A percentile compares a stretch with the other conserved stretches of the same genome.
These are phyloP conservation scores for Phytophthora multivora DNA, from an alignment of 352 stramenopile genomes.

Conservation along the genomic window DNA sequence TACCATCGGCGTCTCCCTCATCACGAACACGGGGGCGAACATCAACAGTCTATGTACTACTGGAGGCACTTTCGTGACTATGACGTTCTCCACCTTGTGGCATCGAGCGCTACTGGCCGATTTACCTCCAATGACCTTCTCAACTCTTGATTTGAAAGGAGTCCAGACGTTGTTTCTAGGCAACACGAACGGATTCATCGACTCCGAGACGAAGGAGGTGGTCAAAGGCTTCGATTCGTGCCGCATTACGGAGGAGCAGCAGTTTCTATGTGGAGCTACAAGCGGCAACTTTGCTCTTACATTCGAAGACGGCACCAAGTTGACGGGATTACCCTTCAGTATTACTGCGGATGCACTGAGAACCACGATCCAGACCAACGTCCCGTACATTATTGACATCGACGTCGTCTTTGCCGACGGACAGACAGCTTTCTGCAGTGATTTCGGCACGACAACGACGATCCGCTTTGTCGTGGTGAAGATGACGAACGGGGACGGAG, in stretches of 20 bases:
- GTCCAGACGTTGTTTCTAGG: conserved; percentile 51
- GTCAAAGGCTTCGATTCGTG: conserved; percentile 78
- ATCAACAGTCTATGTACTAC: conserved; percentile 53
- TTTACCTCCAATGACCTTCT: conserved; percentile 65
- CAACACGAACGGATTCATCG: conserved; percentile 59
- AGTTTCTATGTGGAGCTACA: conserved; percentile 64
- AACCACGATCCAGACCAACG: conserved; percentile 41
- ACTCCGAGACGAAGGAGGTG: conserved; percentile 67
- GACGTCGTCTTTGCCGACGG: conserved; percentile 52
- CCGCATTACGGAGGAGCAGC: conserved; percentile 61
- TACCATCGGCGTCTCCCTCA: conserved; percentile 51
- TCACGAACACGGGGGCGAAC: conserved; percentile 20
- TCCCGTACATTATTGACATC: conserved; percentile 68
- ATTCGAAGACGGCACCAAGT: conserved; percentile 58
- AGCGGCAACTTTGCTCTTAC: conserved; percentile 72
- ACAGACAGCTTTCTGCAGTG: conserved; percentile 47
- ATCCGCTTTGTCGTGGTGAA: conserved; percentile 70
- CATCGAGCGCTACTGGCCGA: conserved; percentile 59
- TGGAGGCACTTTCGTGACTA: conserved; percentile 62
- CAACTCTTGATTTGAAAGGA: conserved; percentile 55
- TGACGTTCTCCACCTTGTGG: conserved; percentile 61
- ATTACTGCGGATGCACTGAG: conserved; percentile 48
- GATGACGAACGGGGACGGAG: conserved; percentile 50
- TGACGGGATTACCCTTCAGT: conserved; percentile 50
- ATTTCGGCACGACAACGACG: conserved; percentile 56